Conservation (phyloP, 768 basidiomycete species). For the Gloeostereum incarnatum region DNA sequence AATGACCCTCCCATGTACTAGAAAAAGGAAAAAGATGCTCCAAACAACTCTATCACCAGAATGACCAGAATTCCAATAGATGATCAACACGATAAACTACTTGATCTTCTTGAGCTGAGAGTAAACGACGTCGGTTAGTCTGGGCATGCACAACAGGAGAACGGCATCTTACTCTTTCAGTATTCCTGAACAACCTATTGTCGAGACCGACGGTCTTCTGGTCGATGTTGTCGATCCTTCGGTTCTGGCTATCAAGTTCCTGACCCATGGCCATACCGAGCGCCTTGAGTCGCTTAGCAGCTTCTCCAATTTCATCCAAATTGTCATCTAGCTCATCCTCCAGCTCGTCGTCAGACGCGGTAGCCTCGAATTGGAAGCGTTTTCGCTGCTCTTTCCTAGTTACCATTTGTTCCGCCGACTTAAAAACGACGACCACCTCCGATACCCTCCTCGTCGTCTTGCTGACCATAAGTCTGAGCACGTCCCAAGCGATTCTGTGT, state of each 20-base stretch:
- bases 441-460: slow-evolving; percentile 30
- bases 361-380: slow-evolving; percentile 88
- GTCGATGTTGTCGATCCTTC: slow-evolving; percentile 64
- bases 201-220: slow-evolving; percentile 74
- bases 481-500: slow-evolving; percentile 78
- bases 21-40: too few relatives aligned
- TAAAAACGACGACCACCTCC: slow-evolving; percentile 25
- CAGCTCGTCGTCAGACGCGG: slow-evolving; percentile 84
- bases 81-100: too few relatives aligned
- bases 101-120: too few relatives aligned
- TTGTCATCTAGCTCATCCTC: slow-evolving; percentile 94
- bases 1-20: too few relatives aligned
- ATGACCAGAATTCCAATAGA: too few relatives aligned
- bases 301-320: slow-evolving; percentile 74
- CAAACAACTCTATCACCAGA: too few relatives aligned
- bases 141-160: too few relatives aligned
- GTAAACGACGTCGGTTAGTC: too few relatives aligned
- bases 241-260: slow-evolving; percentile 84
- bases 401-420: slow-evolving; percentile 40
- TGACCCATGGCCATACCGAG: slow-evolving; percentile 77
- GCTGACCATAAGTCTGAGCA: slow-evolving; percentile 55
- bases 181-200: slow-evolving; percentile 70
- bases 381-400: slow-evolving; percentile 62
- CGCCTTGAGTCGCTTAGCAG: slow-evolving; percentile 70
- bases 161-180: slow-evolving; percentile 57